These are phyloP conservation scores for Serendipita indica DNA, from an alignment of 768 basidiomycete species.

Conservation along the genomic window DNA sequence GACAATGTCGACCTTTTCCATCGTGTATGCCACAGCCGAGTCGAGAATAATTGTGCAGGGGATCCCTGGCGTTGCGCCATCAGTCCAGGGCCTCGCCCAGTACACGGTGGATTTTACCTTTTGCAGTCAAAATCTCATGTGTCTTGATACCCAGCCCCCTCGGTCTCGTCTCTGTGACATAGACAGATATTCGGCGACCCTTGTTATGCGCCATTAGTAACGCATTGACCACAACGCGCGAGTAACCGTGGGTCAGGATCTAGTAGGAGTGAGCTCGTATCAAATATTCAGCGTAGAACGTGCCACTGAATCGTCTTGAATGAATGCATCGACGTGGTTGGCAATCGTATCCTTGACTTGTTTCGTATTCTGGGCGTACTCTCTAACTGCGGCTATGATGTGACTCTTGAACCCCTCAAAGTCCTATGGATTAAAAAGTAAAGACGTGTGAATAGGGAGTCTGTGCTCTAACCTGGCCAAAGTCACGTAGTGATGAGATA, in stretches of 20 bases:
- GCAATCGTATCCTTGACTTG: slow-evolving; percentile 85
- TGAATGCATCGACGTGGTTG: slow-evolving; percentile 74
- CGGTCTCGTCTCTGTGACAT: slow-evolving; percentile 92
- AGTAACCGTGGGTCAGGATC: slow-evolving; percentile 96
- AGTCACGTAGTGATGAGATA: slow-evolving; percentile 35
- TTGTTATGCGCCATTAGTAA: slow-evolving; percentile 72
- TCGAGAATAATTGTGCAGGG: slow-evolving; percentile 92
- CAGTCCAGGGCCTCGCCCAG: no score
- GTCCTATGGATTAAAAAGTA: slow-evolving; percentile 33
- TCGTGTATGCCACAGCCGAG: slow-evolving; percentile 91
- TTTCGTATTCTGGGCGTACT: slow-evolving; percentile 63
- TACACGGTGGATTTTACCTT: no score
- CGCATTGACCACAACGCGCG: slow-evolving; percentile 87
- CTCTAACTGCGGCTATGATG: slow-evolving; percentile 65
- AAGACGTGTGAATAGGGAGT: slow-evolving; percentile 10
- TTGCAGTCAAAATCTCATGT: slow-evolving; percentile 72
- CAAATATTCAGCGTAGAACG: slow-evolving; percentile 18
- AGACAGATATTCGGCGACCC: slow-evolving; percentile 89
- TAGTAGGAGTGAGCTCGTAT: slow-evolving; percentile 23
- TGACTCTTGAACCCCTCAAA: slow-evolving; percentile 73
- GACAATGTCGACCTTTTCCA: slow-evolving; percentile 91
- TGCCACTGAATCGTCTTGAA: slow-evolving; percentile 87
- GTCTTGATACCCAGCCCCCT: slow-evolving; percentile 80
- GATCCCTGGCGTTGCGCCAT: slow-evolving; percentile 78
- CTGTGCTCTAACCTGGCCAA: slow-evolving; percentile 9